These are phyloP conservation scores for Ophiostoma himal-ulmi DNA, from an alignment of 2,329 filamentous ascomycete genomes.

Conservation along the genomic window DNA sequence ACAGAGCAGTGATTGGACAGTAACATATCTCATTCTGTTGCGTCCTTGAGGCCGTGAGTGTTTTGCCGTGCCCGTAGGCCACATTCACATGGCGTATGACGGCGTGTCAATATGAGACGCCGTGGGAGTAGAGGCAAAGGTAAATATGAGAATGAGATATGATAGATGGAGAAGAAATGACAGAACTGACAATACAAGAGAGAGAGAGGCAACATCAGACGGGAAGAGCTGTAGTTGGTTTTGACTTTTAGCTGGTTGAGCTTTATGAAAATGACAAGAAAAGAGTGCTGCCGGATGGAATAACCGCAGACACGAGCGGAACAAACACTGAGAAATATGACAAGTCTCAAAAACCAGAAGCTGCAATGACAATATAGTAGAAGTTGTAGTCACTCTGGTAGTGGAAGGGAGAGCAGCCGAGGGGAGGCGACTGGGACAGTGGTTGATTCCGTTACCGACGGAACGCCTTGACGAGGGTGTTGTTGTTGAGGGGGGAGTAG, in stretches of 20 bases:
- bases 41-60: not conserved
- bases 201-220: not conserved
- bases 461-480: not conserved
- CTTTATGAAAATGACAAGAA: not conserved
- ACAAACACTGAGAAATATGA: slow-evolving; percentile 2
- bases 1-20: slow-evolving; percentile 16
- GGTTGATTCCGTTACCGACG: slow-evolving; percentile 10
- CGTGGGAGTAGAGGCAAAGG: slow-evolving; percentile 2
- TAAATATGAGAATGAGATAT: not conserved
- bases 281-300: not conserved
- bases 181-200: not conserved
- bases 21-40: slow-evolving; percentile 19
- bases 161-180: not conserved
- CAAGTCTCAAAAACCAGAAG: not conserved
- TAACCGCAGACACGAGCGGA: not conserved
- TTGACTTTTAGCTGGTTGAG: not conserved
- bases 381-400: not conserved
- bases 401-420: not conserved
- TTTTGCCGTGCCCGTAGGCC: not conserved
- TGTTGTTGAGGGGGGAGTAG: not conserved
- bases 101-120: not conserved
- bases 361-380: not conserved
- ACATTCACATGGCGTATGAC: slow-evolving; percentile 8
- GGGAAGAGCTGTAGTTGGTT: not conserved
- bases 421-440: not conserved